Conservation (phyloP, 768 basidiomycete genomes). For the Gymnopilus dilepis region DNA sequence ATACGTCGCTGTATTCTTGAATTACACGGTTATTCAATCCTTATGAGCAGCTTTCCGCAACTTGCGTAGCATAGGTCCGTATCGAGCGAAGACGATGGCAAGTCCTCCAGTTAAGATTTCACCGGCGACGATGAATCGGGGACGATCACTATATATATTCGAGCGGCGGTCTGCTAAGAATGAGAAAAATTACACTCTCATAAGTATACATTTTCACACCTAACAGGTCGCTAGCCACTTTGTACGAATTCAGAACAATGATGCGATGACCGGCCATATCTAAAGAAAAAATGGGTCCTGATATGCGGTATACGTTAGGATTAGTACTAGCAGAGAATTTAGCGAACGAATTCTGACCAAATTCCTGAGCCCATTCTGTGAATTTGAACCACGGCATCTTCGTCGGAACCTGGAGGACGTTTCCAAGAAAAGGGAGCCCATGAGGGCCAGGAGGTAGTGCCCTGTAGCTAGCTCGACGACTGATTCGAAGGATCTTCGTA, state of each 20-base stretch:
- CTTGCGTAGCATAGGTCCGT: neutral
- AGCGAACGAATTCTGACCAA: conserved; percentile 54
- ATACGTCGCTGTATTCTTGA: neutral
- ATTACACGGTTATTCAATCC: neutral
- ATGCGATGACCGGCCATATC: conserved; percentile 53
- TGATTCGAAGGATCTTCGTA: too few species aligned
- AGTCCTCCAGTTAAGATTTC: conserved; percentile 11
- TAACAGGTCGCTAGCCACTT: conserved; percentile 3
- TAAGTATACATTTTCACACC: neutral
- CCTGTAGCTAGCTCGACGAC: too few species aligned
- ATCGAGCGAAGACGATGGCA: neutral
- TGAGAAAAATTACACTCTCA: neutral
- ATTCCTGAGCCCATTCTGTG: conserved; percentile 61
- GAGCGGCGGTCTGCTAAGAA: conserved; percentile 4
- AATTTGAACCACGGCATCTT: conserved; percentile 67
- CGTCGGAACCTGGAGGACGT: conserved; percentile 56
- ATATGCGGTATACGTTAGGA: conserved; percentile 54
- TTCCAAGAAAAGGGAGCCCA: conserved; percentile 66
- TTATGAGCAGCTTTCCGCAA: neutral
- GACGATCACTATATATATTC: conserved; percentile 7
- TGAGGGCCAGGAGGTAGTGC: conserved; percentile 66
- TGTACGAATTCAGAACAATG: conserved; percentile 3
- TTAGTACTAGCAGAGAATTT: conserved; percentile 33
- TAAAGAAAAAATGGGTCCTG: conserved; percentile 55
- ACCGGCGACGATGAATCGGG: neutral